Conservation (phyloP, 148 eudicot genomes). For the Cornus suecica region DNA sequence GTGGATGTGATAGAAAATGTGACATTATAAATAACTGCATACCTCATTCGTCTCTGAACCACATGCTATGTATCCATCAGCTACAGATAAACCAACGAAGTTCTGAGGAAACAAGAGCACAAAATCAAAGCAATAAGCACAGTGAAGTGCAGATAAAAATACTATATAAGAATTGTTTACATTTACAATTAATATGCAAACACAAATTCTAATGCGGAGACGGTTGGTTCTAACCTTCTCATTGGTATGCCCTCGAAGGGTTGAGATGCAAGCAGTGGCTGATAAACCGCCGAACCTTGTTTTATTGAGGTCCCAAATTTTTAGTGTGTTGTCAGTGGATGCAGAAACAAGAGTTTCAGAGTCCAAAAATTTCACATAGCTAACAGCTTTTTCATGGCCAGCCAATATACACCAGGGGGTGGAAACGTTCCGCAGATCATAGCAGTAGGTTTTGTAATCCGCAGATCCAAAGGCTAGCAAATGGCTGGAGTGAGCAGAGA, state of each 20-base stretch:
- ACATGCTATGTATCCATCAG: constrained; percentile 84
- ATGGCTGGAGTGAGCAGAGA: constrained; percentile 70
- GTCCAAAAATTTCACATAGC: constrained; percentile 86
- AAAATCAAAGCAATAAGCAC: constrained; percentile 14
- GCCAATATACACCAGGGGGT: constrained; percentile 78
- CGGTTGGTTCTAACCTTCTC: constrained; percentile 59
- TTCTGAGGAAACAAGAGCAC: constrained; percentile 48
- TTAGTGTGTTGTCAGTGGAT: constrained; percentile 86
- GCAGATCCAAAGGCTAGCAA: constrained; percentile 80
- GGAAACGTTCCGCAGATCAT: constrained; percentile 69
- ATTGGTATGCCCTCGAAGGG: constrained; percentile 79
- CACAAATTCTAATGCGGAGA: background rate
- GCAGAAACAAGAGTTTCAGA: constrained; percentile 79
- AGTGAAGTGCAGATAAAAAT: background rate
- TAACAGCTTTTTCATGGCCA: constrained; percentile 84
- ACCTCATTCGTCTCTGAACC: constrained; percentile 98
- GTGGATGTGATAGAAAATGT: background rate
- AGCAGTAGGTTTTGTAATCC: constrained; percentile 79
- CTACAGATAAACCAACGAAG: constrained; percentile 86
- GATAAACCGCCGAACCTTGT: constrained; percentile 49
- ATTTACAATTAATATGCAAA: background rate
- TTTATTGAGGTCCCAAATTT: constrained; percentile 91
- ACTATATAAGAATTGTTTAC: background rate
- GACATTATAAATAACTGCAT: background rate
- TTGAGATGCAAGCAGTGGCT: constrained; percentile 62